Conservation (phyloP, 177 flowering plant genomes). For the Vitis hybrid region DNA sequence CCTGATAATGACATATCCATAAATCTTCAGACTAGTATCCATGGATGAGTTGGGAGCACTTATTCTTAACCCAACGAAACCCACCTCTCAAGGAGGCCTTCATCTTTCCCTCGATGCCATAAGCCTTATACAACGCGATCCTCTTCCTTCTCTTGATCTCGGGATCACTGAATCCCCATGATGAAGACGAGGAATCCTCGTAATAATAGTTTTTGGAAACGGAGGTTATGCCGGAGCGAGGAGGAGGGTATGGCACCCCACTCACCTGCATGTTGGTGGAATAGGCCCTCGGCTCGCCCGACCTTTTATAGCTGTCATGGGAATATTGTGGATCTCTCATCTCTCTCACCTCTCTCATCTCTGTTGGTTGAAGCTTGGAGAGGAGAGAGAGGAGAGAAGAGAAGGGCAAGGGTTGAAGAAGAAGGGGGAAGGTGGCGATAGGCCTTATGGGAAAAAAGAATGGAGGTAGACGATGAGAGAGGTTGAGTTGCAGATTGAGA, state of each 20-base stretch:
- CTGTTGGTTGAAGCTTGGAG: background rate
- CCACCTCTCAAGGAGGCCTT: slow-evolving; percentile 38
- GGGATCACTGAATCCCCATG: slow-evolving; percentile 31
- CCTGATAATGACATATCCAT: background rate
- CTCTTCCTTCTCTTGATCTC: slow-evolving; percentile 44
- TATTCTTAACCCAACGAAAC: slow-evolving; percentile 58
- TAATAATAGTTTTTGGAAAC: background rate
- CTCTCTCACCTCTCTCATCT: background rate
- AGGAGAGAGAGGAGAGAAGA: too few species aligned
- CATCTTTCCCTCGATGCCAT: slow-evolving; percentile 46
- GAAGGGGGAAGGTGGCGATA: too few species aligned
- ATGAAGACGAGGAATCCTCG: background rate
- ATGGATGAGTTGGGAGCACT: slow-evolving; percentile 33
- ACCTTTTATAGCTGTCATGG: background rate
- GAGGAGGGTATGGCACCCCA: background rate
- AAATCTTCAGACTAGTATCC: slow-evolving; percentile 15
- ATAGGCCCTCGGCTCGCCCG: background rate
- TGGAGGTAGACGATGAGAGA: too few species aligned
- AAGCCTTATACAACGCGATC: slow-evolving; percentile 43
- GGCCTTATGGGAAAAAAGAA: too few species aligned
- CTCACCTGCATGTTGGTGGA: too few species aligned
- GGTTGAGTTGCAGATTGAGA: too few species aligned
- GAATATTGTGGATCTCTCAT: background rate
- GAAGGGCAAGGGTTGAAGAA: too few species aligned
- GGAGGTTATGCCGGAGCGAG: background rate